Conservation (phyloP, 345 rosid genomes). For the Schrenkiella parvula region DNA sequence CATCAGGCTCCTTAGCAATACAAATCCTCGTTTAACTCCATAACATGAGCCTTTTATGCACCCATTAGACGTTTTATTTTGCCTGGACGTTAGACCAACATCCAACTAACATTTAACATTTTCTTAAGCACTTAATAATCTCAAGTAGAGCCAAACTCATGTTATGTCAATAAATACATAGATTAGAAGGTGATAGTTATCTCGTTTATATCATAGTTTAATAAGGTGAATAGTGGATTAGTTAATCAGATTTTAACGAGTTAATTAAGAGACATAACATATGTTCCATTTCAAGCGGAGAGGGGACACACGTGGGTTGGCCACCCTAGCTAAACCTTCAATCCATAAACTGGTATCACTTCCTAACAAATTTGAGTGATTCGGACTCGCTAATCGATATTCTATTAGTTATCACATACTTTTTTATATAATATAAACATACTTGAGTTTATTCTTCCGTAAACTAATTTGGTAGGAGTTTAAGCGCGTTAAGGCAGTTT, state of each 20-base stretch:
- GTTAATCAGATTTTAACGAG: slow-evolving; percentile 13
- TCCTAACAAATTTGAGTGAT: not conserved
- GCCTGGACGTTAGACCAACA: not conserved
- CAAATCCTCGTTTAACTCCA: too few relatives aligned
- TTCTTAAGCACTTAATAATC: not conserved
- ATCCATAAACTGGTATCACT: slow-evolving; percentile 10
- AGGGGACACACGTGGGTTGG: slow-evolving; percentile 38
- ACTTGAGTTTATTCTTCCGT: slow-evolving; percentile 6
- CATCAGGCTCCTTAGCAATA: too few relatives aligned
- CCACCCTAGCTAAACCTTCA: slow-evolving; percentile 28
- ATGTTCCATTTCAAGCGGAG: slow-evolving; percentile 38
- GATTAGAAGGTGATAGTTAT: not conserved
- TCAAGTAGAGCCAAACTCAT: not conserved
- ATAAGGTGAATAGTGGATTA: not conserved
- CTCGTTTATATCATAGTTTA: not conserved
- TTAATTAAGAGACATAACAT: slow-evolving; percentile 27
- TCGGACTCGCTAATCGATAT: not conserved
- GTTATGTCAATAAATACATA: not conserved
- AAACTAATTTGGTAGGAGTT: slow-evolving; percentile 15
- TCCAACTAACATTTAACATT: not conserved
- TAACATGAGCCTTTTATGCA: too few relatives aligned
- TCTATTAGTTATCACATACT: not conserved
- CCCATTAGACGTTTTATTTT: not conserved
- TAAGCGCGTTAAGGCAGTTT: slow-evolving; percentile 31
- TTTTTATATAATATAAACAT: not conserved